A percentile compares a stretch with the other conserved stretches of the same genome.
Evolutionary conservation across 75 land plant species (phyloP).

Genomic region (Pinus taeda): DNA sequence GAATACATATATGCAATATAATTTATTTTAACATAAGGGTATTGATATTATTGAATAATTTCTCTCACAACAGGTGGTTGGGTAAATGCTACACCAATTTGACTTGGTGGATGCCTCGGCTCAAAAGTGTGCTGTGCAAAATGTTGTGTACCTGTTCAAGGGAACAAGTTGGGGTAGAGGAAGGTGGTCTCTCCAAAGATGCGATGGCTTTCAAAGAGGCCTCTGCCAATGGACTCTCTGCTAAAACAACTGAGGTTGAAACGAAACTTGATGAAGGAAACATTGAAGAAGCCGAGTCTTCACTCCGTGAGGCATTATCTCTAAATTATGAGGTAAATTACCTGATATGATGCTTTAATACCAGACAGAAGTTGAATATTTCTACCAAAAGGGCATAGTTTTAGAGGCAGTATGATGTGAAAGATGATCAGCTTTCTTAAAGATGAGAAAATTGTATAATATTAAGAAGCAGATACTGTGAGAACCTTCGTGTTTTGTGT

Average conservation of each 20-base stretch:
- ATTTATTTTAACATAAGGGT: background rate
- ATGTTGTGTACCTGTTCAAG: conserved; percentile 39
- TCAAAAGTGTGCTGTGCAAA: conserved; percentile 5
- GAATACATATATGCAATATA: background rate
- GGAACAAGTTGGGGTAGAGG: conserved; percentile 23
- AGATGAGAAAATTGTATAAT: background rate
- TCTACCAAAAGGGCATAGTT: background rate
- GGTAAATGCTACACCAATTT: conserved; percentile 7
- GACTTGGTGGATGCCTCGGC: background rate
- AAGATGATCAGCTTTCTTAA: background rate
- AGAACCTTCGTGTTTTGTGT: background rate
- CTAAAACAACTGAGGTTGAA: conserved; percentile 66
- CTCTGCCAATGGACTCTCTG: conserved; percentile 47
- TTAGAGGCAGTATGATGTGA: background rate
- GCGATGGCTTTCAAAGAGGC: conserved; percentile 23
- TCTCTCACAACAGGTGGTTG: background rate
- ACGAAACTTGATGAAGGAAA: conserved; percentile 87
- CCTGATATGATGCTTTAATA: background rate
- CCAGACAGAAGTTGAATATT: background rate
- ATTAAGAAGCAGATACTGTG: background rate
- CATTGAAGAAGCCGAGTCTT: conserved; percentile 83
- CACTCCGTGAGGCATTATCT: conserved; percentile 72
- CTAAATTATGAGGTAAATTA: conserved; percentile 66
- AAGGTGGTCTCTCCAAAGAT: background rate
- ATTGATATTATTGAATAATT: background rate